phyloP scores from a whole-genome alignment of 371 early-diverging fungal genomes.

The Rhizopus arrhizus region DNA sequence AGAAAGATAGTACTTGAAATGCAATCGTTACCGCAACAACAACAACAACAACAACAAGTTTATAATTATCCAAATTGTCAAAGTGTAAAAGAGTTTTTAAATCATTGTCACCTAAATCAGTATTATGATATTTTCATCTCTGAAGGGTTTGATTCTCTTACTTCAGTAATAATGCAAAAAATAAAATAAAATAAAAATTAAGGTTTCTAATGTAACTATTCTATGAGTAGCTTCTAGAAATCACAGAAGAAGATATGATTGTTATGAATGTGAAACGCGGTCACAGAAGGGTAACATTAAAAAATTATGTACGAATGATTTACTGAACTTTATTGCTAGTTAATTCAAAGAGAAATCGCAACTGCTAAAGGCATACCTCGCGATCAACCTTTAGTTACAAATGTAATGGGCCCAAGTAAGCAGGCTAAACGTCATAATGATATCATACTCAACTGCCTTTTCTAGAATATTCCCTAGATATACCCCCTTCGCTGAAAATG shows the following conservation, averaged over 20 bases:
- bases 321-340: constrained; percentile 21
- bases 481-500: constrained; percentile 7
- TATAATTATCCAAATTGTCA: not conserved
- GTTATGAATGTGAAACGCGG: constrained; percentile 51
- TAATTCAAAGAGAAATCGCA: constrained; percentile 52
- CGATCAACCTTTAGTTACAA: constrained; percentile 31
- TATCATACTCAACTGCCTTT: not conserved
- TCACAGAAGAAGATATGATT: constrained; percentile 44
- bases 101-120: constrained; percentile 29
- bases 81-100: constrained; percentile 25
- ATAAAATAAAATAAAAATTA: not conserved
- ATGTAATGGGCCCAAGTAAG: constrained; percentile 25
- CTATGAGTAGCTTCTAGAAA: constrained; percentile 36
- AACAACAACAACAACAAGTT: too few species aligned
- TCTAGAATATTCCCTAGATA: constrained; percentile 11
- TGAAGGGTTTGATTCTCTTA: constrained; percentile 46
- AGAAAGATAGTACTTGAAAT: too few species aligned
- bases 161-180: constrained; percentile 28
- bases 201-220: constrained; percentile 10
- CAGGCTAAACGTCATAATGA: not conserved
- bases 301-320: not conserved
- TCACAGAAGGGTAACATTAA: constrained; percentile 42
- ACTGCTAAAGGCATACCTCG: constrained; percentile 40
- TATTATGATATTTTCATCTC: constrained; percentile 36
- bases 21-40: too few species aligned